Base-by-base conservation (phyloP, 1,139 yeast genomes). In the Protomyces inouyei region DNA sequence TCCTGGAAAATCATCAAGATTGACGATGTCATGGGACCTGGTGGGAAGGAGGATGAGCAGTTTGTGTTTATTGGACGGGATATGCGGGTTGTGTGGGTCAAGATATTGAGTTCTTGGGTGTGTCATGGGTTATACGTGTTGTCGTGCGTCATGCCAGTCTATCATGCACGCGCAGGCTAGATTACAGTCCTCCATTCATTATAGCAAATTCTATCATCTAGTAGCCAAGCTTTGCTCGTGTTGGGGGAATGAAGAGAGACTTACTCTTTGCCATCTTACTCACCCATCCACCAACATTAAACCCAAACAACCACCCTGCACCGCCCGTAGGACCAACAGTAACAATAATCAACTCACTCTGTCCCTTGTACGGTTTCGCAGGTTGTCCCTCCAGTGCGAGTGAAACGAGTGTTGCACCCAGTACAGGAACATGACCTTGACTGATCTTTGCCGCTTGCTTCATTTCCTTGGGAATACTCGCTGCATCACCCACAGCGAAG, bases 1-100 rank as follows among this genome's bases (percentile, higher is more conserved):
- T 88, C 64, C 10, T 66, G 68, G 68, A 56, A 63, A 51, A 56
- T 66, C 28, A 52, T 61, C 54, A 43, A 23, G 55, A 38, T 60
- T n/a, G 64, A 65, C 52, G 57, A 55, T 36, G 65, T 53, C 18
- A 21, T 40, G 18, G 32, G 40, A 14, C 35, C 35, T 12, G 57
- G 56, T 10, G 67, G 63, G 14, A 85, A 86, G 70, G 96, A 89
- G 70, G 87, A 86, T 67, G 96, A 95, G 6, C 95, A 90, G 69
- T 95, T 95, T 73, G 86, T 91, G 6, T 98, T 98, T 0, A 98
- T 95, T 4, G 99, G 99, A 0, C 81, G 98, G 73, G 93, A 98
- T 0, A 92, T 92, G 75, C 93, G 93, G 74, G 87, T 95, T 67
- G 85, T 96, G 14, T 91, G 97, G 97, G 91, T 92, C 64, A 93